Base-by-base conservation (phyloP, 495 filamentous ascomycete genomes). In the Lophium mytilinum region DNA sequence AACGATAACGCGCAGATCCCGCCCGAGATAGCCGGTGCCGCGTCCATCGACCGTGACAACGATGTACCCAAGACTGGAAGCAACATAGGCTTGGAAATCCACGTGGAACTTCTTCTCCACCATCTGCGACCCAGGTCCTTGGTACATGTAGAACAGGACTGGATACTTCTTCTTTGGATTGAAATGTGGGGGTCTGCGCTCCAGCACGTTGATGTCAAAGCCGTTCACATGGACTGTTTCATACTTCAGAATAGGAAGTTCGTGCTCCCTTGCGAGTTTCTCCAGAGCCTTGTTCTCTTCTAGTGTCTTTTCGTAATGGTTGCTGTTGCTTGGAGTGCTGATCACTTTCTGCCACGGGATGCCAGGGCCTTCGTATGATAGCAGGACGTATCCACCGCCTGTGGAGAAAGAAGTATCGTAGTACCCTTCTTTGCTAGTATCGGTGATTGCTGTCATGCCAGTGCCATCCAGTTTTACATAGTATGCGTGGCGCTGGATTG, bases 31-130 rank as follows among this genome's bases (percentile, higher is more conserved):
- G 14, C 93, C 93, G 0, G 94, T 97, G 37, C 93, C 93, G 45
- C 93, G 83, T 11, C 88, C 89, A 71, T 98, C 93, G 17, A 98
- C 85, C 0, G 94, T 97, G 35, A 98, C 87, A 40, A 95, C 92
- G 52, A 98, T 78, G 73, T 97, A 97, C n/a, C 89, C 90, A 0
- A 98, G 78, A 21, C 73, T 83, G 4, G 87, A 87, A 34, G 93
- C 89, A 45, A 96, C 71, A 68, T 93, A 97, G 0, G 89, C 80
- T 69, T 97, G 90, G 68, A 91, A 98, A 66, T 96, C 89, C 45
- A 97, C 83, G 1, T 65, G 71, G 71, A 96, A 97, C 50, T 72
- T 80, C 71, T 92, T 91, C 58, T 84, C 73, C 0, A 98, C 93
- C 0, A 76, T 79, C 68, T 98, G 93, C 17, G 89, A 95, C 18